Evolutionary conservation across 495 filamentous ascomycete species (phyloP), one percentile per base, ranked within the genome.

Genomic region (Margaritispora aquatica): DNA sequence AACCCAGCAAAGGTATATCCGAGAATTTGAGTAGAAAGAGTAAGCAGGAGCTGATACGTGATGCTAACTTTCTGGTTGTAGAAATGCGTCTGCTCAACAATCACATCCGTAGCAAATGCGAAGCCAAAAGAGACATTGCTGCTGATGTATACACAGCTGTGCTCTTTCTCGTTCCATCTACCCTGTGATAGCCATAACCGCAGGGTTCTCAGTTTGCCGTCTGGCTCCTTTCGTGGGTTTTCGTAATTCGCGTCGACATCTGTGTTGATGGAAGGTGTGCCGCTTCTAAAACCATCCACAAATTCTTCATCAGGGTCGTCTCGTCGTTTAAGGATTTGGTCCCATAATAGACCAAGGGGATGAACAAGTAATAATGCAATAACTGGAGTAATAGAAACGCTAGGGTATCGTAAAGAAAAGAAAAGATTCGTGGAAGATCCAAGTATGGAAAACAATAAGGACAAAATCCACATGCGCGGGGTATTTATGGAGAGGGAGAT

Each of bases 41-140:
- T 92, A 36, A 93, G 82, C 5, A 93, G 76, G 17, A 93, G 74
- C 67, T 93, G 89, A 64, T 93, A 93, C n/a, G 77, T 57, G 58
- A 93, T 81, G 24, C 78, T 75, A 2, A 82, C 83, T 55, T 90
- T 78, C 68, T 93, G 89, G 60, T 92, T 83, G 72, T 93, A 93
- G 71, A 93, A 93, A 61, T 90, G 83, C 10, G 87, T 87, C 75
- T 93, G 89, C 70, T 93, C 89, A 20, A 93, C 88, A 59, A 93
- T 92, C 59, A 93, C 83, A 71, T 90, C 87, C 34, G 87, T 90
- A 47, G 86, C 86, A 71, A 92, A 93, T 23, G 89, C 89, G 73
- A 93, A 93, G 0, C 89, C 89, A 66, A 93, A 93, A n/a, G 89
- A 89, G 26, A 93, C 88, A 70, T 93, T 93, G 71, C 89, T 92